Conservation (phyloP, 176 grass and related monocot genomes). For the Ensete ventricosum region DNA sequence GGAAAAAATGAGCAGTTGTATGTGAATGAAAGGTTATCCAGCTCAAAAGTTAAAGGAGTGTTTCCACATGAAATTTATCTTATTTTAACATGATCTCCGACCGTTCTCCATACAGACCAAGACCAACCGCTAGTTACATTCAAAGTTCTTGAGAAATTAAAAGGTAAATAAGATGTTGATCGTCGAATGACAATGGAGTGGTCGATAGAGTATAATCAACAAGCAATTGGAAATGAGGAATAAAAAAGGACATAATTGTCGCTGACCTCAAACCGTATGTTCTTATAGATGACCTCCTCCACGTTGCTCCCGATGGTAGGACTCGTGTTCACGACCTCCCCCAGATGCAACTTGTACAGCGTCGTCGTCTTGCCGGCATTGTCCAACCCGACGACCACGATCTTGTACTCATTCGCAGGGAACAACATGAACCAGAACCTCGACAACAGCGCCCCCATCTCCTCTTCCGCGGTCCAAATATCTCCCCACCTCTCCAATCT, state of each 20-base stretch:
- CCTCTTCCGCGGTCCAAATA: neutral
- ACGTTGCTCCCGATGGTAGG: slow-evolving; percentile 98
- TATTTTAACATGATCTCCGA: too few species aligned
- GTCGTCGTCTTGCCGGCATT: slow-evolving; percentile 97
- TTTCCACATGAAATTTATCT: too few species aligned
- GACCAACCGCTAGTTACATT: too few species aligned
- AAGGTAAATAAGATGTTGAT: too few species aligned
- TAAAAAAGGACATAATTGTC: neutral
- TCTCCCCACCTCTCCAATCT: neutral
- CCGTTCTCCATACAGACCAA: too few species aligned
- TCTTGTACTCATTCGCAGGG: slow-evolving; percentile 95
- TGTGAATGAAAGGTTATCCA: too few species aligned
- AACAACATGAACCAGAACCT: slow-evolving; percentile 96
- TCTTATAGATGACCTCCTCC: slow-evolving; percentile 98
- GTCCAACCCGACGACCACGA: slow-evolving; percentile 90
- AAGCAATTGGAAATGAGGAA: neutral
- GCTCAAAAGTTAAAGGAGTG: too few species aligned
- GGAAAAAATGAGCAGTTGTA: too few species aligned
- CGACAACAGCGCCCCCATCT: slow-evolving; percentile 82
- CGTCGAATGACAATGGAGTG: too few species aligned
- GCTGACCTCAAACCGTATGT: slow-evolving; percentile 86
- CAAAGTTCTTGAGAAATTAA: too few species aligned
- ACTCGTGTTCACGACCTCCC: slow-evolving; percentile 85
- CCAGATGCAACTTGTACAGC: slow-evolving; percentile 92
- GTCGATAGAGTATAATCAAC: neutral